phyloP scores from a whole-genome alignment of 2,329 filamentous ascomycete species.

The Dactylellina leptospora region DNA sequence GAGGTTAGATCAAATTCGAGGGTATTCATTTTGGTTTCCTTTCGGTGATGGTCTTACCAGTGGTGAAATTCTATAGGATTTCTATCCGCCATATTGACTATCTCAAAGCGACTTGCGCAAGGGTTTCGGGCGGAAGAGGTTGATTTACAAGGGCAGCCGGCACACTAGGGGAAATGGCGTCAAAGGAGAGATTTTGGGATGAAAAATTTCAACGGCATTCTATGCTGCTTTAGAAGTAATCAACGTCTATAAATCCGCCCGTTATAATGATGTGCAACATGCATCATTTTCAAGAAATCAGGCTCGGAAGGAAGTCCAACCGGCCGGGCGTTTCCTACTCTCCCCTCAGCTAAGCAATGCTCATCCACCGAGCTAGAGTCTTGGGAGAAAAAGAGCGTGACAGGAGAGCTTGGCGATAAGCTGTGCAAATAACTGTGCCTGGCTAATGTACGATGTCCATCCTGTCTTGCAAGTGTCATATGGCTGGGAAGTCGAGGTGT shows the following conservation, averaged over 20 bases:
- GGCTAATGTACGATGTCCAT: neutral
- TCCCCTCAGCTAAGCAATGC: too few species aligned
- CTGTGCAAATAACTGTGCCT: too few species aligned
- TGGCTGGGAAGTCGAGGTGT: too few species aligned
- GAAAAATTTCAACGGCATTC: too few species aligned
- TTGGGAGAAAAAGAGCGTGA: too few species aligned
- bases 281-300: constrained; percentile 6
- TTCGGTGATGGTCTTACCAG: constrained; percentile 8
- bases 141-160: neutral
- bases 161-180: neutral
- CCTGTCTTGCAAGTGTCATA: too few species aligned
- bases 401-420: too few species aligned
- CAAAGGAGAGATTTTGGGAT: neutral
- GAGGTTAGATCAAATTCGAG: neutral
- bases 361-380: too few species aligned
- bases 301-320: neutral
- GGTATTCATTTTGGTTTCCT: too few species aligned
- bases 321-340: too few species aligned
- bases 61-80: constrained; percentile 28
- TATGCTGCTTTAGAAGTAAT: too few species aligned
- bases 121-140: neutral
- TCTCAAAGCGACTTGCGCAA: neutral
- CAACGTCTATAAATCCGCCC: too few species aligned
- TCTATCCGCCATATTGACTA: constrained; percentile 26
- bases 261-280: constrained; percentile 3